Percentiles rank a stretch among this genome's conserved stretches.
Evolutionary conservation across 2,329 filamentous ascomycete species (phyloP).

Genomic region (Aspergillus ibericus): DNA sequence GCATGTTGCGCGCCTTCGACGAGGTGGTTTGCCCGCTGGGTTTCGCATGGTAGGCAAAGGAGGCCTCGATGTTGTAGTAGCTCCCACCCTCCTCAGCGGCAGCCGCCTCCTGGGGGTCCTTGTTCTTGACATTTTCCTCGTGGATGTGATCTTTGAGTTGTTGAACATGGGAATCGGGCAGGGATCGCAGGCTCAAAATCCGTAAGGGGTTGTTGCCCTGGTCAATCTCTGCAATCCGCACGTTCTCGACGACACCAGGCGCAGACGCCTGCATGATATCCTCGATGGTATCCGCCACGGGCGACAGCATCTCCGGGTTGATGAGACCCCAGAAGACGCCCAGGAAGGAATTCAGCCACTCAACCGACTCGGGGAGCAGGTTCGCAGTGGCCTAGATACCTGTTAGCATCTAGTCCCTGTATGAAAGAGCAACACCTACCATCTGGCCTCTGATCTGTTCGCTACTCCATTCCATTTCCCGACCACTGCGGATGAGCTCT

Average conservation of each 20-base stretch:
- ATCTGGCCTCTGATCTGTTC: constrained; percentile 83
- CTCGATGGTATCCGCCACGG: constrained; percentile 86
- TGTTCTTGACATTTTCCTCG: constrained; percentile 73
- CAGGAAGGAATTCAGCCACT: constrained; percentile 93
- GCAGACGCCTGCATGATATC: constrained; percentile 97
- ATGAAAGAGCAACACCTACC: constrained; percentile 41
- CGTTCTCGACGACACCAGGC: constrained; percentile 86
- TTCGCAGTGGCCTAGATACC: constrained; percentile 69
- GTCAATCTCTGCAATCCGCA: constrained; percentile 90
- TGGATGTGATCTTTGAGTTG: constrained; percentile 81
- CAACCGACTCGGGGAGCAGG: constrained; percentile 86
- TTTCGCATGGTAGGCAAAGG: constrained; percentile 86
- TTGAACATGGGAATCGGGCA: constrained; percentile 77
- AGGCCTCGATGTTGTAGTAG: constrained; percentile 89
- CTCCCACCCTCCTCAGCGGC: constrained; percentile 88
- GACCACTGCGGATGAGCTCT: constrained; percentile 77
- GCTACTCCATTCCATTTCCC: constrained; percentile 82
- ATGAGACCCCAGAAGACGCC: constrained; percentile 85
- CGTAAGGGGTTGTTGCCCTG: constrained; percentile 89
- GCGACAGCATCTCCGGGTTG: constrained; percentile 93
- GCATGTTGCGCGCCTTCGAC: constrained; percentile 89
- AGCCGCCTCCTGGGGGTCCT: constrained; percentile 82
- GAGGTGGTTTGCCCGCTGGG: constrained; percentile 69
- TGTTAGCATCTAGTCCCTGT: not conserved
- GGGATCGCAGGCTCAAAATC: constrained; percentile 79